Percentiles rank a stretch among this genome's conserved stretches.
Conservation (phyloP, 805 yeast species). For the Spathaspora boniae region DNA sequence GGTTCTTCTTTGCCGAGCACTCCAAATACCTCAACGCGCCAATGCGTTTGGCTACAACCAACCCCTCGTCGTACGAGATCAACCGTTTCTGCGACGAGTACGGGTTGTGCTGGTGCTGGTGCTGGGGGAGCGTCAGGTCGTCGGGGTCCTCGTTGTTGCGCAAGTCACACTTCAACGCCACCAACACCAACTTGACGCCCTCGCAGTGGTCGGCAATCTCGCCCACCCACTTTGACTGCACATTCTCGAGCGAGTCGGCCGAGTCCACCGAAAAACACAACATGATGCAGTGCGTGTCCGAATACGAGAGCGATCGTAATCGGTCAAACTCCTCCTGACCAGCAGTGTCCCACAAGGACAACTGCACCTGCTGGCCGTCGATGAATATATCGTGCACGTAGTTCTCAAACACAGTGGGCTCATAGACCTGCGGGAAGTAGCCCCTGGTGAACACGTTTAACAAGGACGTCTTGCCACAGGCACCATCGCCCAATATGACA, state of each 20-base stretch:
- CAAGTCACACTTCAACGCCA: slow-evolving; percentile 91
- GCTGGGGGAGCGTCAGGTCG: slow-evolving; percentile 22
- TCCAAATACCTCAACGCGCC: slow-evolving; percentile 95
- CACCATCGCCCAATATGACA: slow-evolving; percentile 96
- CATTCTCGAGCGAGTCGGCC: slow-evolving; percentile 90
- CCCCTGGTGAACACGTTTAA: slow-evolving; percentile 95
- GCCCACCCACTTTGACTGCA: slow-evolving; percentile 94
- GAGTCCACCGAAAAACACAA: slow-evolving; percentile 94
- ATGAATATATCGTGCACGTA: slow-evolving; percentile 96
- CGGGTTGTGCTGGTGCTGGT: slow-evolving; percentile 25
- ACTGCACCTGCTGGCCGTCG: slow-evolving; percentile 87
- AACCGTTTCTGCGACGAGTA: slow-evolving; percentile 45
- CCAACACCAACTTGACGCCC: slow-evolving; percentile 89
- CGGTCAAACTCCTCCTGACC: slow-evolving; percentile 99
- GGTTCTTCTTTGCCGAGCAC: slow-evolving; percentile 92
- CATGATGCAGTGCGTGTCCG: slow-evolving; percentile 96
- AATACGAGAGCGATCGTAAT: slow-evolving; percentile 84
- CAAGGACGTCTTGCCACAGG: slow-evolving; percentile 95
- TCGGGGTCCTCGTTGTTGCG: slow-evolving; percentile 59
- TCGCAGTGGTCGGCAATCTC: slow-evolving; percentile 97
- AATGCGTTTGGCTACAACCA: slow-evolving; percentile 84
- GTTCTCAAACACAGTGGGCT: slow-evolving; percentile 96
- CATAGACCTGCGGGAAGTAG: slow-evolving; percentile 96
- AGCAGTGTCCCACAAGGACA: slow-evolving; percentile 97
- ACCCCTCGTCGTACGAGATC: slow-evolving; percentile 89